Evolutionary conservation across 345 rosid genomes (phyloP), one percentile per base, ranked within the genome.

Genomic region (Eucalyptus urophylla): DNA sequence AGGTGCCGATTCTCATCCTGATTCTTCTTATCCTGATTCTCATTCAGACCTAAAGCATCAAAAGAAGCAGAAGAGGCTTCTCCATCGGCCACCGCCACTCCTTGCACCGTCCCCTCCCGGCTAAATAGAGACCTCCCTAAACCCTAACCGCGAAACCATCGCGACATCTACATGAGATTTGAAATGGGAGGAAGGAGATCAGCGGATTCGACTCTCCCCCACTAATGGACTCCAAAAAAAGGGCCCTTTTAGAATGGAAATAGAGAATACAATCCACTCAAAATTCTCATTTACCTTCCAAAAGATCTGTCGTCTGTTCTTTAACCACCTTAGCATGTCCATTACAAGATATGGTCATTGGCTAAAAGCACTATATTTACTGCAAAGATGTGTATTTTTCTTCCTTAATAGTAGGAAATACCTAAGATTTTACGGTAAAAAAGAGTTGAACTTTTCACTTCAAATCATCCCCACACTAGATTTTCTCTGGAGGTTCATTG

Each of bases 381-480:
- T n/a, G 11, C 37, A 65, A n/a, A n/a, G 37, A 29, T n/a, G 76
- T 15, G 14, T 53, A 19, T 21, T 53, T 53, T 3, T 53, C 58
- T 53, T 53, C 58, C 58, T 19, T 8, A 53, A 8, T 21, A 21
- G 5, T 53, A 53, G 2, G 1, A 53, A 53, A 19, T 53, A 53
- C 5, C 25, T 1, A 8, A 8, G 5, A 21, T 53, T 53, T 53
- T 21, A 53, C 2, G 5, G 1, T 1, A 53, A 4, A 53, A 0
- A 19, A 53, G 24, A 53, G 58, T 8, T 0, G 2, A 19, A 21
- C 25, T 53, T 8, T 21, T 21, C 58, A 53, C 5, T 53, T 53
- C 11, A 21, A 53, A 53, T 53, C 11, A 53, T 21, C 58, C 58
- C 5, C 11, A 53, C 58, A 21, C 11, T 53, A 19, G 0, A 53